These are phyloP conservation scores for Aureobasidium sp. DNA, from an alignment of 2,329 filamentous ascomycete species.

Conservation along the genomic window DNA sequence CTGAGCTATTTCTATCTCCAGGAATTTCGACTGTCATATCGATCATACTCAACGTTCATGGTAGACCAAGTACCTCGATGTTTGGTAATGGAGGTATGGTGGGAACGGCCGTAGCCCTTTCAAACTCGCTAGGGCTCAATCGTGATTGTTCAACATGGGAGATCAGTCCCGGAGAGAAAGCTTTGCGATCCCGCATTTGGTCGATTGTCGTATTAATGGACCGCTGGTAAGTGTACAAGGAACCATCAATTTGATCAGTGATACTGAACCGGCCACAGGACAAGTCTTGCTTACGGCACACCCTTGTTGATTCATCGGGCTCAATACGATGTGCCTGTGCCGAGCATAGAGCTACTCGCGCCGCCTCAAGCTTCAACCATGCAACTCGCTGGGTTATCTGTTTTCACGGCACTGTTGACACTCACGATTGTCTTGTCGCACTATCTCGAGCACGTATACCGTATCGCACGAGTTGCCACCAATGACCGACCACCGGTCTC, in stretches of 20 bases:
- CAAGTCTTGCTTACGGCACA: conserved; percentile 62
- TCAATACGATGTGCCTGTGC: conserved; percentile 63
- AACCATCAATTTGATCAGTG: neutral
- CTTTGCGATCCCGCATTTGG: conserved; percentile 59
- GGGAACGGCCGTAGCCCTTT: conserved; percentile 59
- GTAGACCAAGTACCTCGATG: conserved; percentile 44
- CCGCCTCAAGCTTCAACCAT: neutral
- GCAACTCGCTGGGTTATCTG: neutral
- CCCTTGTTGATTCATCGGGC: conserved; percentile 59
- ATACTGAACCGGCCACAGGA: conserved; percentile 36
- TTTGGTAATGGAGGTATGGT: conserved; percentile 58
- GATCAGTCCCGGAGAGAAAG: conserved; percentile 55
- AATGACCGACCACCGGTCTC: neutral
- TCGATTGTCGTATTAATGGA: conserved; percentile 65
- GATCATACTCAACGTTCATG: conserved; percentile 44
- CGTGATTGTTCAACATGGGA: conserved; percentile 61
- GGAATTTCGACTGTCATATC: conserved; percentile 44
- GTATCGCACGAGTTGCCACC: neutral
- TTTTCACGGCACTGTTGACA: neutral
- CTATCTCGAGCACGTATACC: neutral
- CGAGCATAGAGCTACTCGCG: conserved; percentile 42
- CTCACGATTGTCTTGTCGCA: neutral
- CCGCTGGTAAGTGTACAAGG: conserved; percentile 45
- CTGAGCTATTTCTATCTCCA: conserved; percentile 45
- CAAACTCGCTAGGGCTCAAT: conserved; percentile 62